Evolutionary conservation across 2,329 filamentous ascomycete species (phyloP), one percentile per base, ranked within the genome.

Genomic region (Seiridium cupressi): DNA sequence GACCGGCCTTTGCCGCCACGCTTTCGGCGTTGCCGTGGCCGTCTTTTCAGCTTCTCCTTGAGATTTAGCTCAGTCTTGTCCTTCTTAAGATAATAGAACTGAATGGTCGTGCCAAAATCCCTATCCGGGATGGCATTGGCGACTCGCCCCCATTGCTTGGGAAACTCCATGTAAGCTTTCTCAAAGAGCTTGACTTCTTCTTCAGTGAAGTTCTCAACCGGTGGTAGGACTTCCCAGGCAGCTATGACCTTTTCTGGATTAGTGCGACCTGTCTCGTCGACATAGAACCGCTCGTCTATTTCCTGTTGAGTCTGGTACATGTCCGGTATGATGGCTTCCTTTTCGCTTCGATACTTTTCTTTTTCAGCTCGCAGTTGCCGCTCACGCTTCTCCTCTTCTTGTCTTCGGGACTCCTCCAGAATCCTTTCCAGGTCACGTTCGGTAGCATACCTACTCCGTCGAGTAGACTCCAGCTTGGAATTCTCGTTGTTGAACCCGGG

Each of bases 71-170:
- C 82, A 76, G 89, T 89, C 76, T 86, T 94, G 71, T 90, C 91
- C 76, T 87, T 95, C 70, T 89, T 91, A 63, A 91, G 81, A 73
- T 95, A 95, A 74, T 95, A 95, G 73, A 93, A 92, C 70, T 92
- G 89, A 66, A 95, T 95, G 73, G 89, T 92, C 51, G 90, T 85
- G 64, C 89, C 89, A 73, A 92, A 93, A 67, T 90, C 87, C 32
- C 91, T 86, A 36, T 83, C 81, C 0, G 84, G 83, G 5, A 94
- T 76, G 32, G 82, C 81, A 61, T 89, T 86, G 4, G 91, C 89
- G 60, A 95, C 87, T 66, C 86, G 87, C 60, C 90, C 89, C 90
- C 90, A 95, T 69, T 93, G 90, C 79, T 95, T 95, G 0, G 90
- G 89, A 60, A 84, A 85, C 62, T 92, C 89, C 55, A 91, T 81